Evolutionary conservation across 352 stramenopile genomes (phyloP).

Genomic region (Phytophthora pini): DNA sequence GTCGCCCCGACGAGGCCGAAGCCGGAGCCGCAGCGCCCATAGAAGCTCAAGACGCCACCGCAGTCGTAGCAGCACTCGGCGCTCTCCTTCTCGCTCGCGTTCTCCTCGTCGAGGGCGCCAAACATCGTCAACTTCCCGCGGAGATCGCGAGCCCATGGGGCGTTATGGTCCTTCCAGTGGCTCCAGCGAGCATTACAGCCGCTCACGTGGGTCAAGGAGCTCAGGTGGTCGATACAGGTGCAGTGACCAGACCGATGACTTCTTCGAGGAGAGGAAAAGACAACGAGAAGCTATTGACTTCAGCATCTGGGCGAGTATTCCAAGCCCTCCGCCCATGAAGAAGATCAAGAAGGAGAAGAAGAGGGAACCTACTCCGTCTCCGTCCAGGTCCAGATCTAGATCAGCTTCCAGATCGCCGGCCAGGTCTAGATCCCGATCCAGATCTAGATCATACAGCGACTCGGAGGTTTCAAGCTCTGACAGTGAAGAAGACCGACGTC

Average conservation of each 20-base stretch:
- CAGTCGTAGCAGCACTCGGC: slow-evolving; percentile 30
- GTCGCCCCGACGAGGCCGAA: slow-evolving; percentile 35
- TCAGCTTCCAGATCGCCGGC: slow-evolving; percentile 13
- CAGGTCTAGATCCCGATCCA: slow-evolving; percentile 23
- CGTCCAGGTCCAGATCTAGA: slow-evolving; percentile 23
- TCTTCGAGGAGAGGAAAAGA: slow-evolving; percentile 78
- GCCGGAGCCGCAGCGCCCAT: slow-evolving; percentile 37
- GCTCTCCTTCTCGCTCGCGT: slow-evolving; percentile 27
- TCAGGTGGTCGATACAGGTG: slow-evolving; percentile 22
- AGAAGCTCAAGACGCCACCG: slow-evolving; percentile 23
- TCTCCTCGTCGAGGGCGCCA: slow-evolving; percentile 34
- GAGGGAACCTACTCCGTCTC: slow-evolving; percentile 15
- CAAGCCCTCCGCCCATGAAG: slow-evolving; percentile 67
- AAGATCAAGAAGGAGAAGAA: slow-evolving; percentile 54
- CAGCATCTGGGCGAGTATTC: slow-evolving; percentile 80
- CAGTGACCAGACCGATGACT: slow-evolving; percentile 58
- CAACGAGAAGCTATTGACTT: slow-evolving; percentile 66
- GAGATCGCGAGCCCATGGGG: slow-evolving; percentile 33
- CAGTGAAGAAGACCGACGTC: slow-evolving; percentile 40
- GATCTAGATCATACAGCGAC: slow-evolving; percentile 26
- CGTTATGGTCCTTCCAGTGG: slow-evolving; percentile 33
- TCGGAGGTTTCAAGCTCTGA: slow-evolving; percentile 37
- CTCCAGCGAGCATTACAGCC: background rate
- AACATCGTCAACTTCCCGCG: slow-evolving; percentile 25
- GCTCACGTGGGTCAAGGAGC: slow-evolving; percentile 26